These are phyloP conservation scores for Aspergillus sp. DNA, from an alignment of 2,329 filamentous ascomycete genomes.

Conservation along the genomic window DNA sequence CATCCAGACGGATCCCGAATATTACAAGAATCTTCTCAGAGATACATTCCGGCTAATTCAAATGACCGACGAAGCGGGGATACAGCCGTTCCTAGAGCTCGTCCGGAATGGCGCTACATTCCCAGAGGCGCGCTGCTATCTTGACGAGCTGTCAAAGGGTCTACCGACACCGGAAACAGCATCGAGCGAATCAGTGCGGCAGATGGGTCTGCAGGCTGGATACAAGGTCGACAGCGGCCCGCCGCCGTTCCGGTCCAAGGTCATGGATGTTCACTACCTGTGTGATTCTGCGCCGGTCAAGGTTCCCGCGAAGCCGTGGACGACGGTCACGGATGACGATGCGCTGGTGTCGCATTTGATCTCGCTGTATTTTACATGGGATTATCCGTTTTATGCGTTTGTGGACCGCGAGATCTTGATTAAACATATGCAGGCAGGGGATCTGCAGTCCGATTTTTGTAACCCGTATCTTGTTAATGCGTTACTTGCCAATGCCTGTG, in stretches of 20 bases:
- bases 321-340: constrained; percentile 72
- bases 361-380: constrained; percentile 91
- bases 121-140: constrained; percentile 25
- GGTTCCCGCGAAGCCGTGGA: constrained; percentile 61
- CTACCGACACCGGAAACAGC: constrained; percentile 1
- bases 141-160: constrained; percentile 18
- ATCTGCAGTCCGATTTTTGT: constrained; percentile 66
- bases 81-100: constrained; percentile 24
- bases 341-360: constrained; percentile 77
- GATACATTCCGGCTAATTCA: constrained; percentile 29
- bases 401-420: constrained; percentile 75
- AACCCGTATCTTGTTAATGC: constrained; percentile 82
- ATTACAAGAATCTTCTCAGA: constrained; percentile 28
- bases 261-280: constrained; percentile 29
- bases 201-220: constrained; percentile 16
- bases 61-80: constrained; percentile 18
- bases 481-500: constrained; percentile 62
- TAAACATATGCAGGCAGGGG: constrained; percentile 44
- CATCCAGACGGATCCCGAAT: constrained; percentile 4
- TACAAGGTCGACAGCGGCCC: constrained; percentile 21
- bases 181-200: constrained; percentile 4
- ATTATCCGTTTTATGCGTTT: constrained; percentile 83
- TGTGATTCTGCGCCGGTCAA: constrained; percentile 24
- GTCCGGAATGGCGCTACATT: constrained; percentile 27
- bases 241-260: constrained; percentile 22